Evolutionary conservation across 331 rosid genomes (phyloP).

Genomic region (Telfairia occidentalis): DNA sequence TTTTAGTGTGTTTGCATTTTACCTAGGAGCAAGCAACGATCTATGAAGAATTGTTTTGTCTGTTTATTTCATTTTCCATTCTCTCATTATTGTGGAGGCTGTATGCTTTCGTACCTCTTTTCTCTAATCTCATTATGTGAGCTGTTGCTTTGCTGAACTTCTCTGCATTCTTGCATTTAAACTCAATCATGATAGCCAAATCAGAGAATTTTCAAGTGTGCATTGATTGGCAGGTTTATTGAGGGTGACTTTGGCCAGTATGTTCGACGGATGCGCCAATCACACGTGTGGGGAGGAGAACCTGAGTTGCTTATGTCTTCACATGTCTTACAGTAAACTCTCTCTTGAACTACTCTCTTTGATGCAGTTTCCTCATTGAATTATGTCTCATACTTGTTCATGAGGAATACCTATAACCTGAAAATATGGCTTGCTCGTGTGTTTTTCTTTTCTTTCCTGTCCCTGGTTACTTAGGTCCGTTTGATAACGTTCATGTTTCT

Average conservation of each 20-base stretch:
- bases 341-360: neutral
- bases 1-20: neutral
- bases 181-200: neutral
- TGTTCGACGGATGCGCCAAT: slow-evolving; percentile 52
- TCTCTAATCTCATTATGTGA: neutral
- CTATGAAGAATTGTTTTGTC: neutral
- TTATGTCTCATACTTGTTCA: neutral
- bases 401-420: neutral
- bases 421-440: neutral
- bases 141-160: neutral
- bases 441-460: neutral
- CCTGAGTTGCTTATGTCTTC: slow-evolving; percentile 90
- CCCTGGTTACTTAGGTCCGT: neutral
- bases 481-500: too few species aligned
- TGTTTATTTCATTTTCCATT: neutral
- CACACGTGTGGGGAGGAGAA: slow-evolving; percentile 92
- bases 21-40: neutral
- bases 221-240: slow-evolving; percentile 48
- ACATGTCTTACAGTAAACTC: slow-evolving; percentile 59
- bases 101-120: neutral
- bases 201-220: neutral
- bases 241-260: slow-evolving; percentile 71
- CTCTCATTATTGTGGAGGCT: neutral
- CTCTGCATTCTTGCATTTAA: neutral
- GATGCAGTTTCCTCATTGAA: neutral